Evolutionary conservation across 2,329 filamentous ascomycete genomes (phyloP).

Genomic region (Leptographium wingfieldii): DNA sequence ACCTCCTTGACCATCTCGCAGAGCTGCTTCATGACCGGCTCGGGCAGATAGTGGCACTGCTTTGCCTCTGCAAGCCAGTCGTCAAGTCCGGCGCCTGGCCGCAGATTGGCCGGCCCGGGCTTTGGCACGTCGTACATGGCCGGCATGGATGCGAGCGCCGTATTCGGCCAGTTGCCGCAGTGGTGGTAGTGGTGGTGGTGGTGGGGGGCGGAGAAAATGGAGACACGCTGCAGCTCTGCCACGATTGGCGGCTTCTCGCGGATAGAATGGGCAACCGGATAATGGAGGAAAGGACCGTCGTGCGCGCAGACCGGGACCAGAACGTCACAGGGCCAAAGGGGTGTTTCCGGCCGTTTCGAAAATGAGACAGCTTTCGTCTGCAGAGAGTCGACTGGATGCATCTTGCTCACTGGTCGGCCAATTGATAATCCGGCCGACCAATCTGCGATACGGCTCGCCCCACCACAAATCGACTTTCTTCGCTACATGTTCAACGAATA

Average conservation of each 20-base stretch:
- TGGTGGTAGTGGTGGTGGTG: no score
- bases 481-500: not conserved
- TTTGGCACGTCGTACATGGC: constrained; percentile 54
- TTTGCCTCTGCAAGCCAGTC: constrained; percentile 97
- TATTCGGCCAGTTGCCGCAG: not conserved
- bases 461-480: not conserved
- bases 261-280: no score
- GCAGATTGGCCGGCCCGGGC: constrained; percentile 78
- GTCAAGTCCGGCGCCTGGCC: constrained; percentile 73
- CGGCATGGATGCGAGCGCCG: not conserved
- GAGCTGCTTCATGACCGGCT: constrained; percentile 94
- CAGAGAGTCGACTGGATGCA: not conserved
- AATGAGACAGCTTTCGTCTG: not conserved
- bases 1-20: constrained; percentile 99
- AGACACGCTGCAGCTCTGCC: no score
- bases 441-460: not conserved
- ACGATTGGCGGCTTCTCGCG: no score
- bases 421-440: not conserved
- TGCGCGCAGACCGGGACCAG: no score
- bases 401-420: not conserved
- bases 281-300: no score
- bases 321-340: no score
- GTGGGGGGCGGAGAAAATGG: no score
- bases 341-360: no score
- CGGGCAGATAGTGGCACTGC: constrained; percentile 92